Evolutionary conservation across 495 filamentous ascomycete genomes (phyloP).

Genomic region (Neurospora discreta): DNA sequence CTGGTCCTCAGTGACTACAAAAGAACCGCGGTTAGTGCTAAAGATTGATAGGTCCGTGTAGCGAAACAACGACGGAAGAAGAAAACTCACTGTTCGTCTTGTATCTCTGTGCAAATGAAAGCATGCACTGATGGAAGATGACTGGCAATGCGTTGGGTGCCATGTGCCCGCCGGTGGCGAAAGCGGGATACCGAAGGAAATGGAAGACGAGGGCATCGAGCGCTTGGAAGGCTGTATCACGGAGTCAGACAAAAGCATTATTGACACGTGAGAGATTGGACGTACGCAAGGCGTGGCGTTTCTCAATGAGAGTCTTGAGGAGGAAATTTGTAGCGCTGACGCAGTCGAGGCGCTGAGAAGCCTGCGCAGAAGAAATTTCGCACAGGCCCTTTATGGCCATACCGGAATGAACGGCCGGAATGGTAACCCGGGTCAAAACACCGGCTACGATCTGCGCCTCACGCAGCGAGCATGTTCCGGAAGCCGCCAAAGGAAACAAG

Average conservation of each 20-base stretch:
- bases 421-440: slow-evolving; percentile 61
- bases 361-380: slow-evolving; percentile 85
- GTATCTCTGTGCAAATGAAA: slow-evolving; percentile 90
- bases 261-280: not conserved
- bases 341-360: slow-evolving; percentile 55
- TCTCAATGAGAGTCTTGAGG: slow-evolving; percentile 84
- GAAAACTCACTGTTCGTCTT: slow-evolving; percentile 58
- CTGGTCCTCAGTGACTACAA: slow-evolving; percentile 47
- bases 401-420: slow-evolving; percentile 86
- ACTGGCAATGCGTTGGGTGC: slow-evolving; percentile 40
- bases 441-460: slow-evolving; percentile 86
- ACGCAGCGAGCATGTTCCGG: slow-evolving; percentile 70
- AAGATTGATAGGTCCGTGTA: not conserved
- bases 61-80: not conserved
- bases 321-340: slow-evolving; percentile 84
- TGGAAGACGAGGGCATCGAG: slow-evolving; percentile 93
- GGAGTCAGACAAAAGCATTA: not conserved
- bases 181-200: slow-evolving; percentile 77
- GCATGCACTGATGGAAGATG: slow-evolving; percentile 75
- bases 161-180: slow-evolving; percentile 11
- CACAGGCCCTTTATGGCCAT: slow-evolving; percentile 83
- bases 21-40: not conserved
- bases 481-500: slow-evolving; percentile 74
- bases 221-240: slow-evolving; percentile 54
- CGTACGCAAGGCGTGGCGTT: slow-evolving; percentile 83